Evolutionary conservation across 441 rosid species (phyloP).

Genomic region (Pelargonium citronellum): DNA sequence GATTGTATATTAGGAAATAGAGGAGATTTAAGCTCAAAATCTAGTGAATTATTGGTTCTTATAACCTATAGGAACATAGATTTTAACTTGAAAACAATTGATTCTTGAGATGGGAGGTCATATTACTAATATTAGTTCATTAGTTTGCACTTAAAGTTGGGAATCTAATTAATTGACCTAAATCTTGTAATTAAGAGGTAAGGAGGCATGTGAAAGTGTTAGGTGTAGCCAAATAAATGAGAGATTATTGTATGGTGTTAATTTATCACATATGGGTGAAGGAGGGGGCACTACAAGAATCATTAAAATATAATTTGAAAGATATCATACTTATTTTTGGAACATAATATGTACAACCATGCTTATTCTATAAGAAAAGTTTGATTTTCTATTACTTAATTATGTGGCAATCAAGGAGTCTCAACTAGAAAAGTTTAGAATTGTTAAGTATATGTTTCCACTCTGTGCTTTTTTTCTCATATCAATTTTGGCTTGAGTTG

Average conservation of each 20-base stretch:
- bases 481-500: too few species aligned
- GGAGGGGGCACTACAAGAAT: background rate
- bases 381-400: background rate
- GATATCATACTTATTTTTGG: background rate
- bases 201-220: slow-evolving; percentile 5
- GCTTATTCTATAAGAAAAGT: background rate
- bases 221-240: background rate
- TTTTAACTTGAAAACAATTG: too few species aligned
- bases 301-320: background rate
- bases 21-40: too few species aligned
- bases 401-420: too few species aligned
- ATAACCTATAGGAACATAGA: too few species aligned
- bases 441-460: too few species aligned
- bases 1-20: too few species aligned
- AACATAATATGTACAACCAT: background rate
- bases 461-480: too few species aligned
- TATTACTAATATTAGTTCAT: too few species aligned
- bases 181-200: background rate
- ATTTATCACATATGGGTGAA: background rate
- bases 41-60: too few species aligned
- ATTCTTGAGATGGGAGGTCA: too few species aligned
- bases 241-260: background rate
- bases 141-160: background rate
- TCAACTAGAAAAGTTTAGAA: too few species aligned
- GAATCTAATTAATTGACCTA: background rate